Evolutionary conservation across 306 rosid genomes (phyloP), one percentile per base, ranked within the genome.

Genomic region (Malus sieversii): DNA sequence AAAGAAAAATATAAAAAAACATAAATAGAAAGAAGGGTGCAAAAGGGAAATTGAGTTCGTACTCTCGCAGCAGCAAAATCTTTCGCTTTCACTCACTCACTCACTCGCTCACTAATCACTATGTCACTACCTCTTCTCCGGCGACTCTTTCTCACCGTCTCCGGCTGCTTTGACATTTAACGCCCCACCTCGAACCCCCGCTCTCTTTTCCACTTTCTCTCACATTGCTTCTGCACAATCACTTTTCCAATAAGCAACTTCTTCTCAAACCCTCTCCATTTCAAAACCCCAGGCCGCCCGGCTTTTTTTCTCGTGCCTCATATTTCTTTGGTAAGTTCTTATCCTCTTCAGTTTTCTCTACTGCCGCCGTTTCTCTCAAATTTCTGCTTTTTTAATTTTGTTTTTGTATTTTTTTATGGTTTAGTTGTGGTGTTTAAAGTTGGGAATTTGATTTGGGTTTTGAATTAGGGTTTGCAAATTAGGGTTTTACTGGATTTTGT

Each of bases 151-250:
- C 27, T 20, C 29, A 4, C 51, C 48, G 11, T 33, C 51, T 66
- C 81, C 74, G 76, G 66, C 82, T 29, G 68, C 78, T 23, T 73
- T 23, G 59, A 59, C 58, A 2, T 51, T 48, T 14, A 48, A 48
- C 72, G 9, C 32, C 55, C n/a, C 7, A 35, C 4, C 27, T 57
- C 3, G 33, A 35, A 23, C 45, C 40, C 60, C 80, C 3, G 6
- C 55, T 15, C 20, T 48, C 7, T 58, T 23, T 42, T 29, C 52
- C 38, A 61, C 45, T 44, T 44, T 44, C 44, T 44, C 45, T 44
- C 60, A 7, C 19, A 14, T 23, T 61, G 64, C 20, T 25, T 35
- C 46, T 9, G 25, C 19, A 64, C 23, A 18, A 61, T 12, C 20
- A 16, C 52, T 40, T 72, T 48, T 53, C 8, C 16, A 57, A 22